Base-by-base conservation (phyloP, 495 filamentous ascomycete genomes). In the Aspergillus ostianus region DNA sequence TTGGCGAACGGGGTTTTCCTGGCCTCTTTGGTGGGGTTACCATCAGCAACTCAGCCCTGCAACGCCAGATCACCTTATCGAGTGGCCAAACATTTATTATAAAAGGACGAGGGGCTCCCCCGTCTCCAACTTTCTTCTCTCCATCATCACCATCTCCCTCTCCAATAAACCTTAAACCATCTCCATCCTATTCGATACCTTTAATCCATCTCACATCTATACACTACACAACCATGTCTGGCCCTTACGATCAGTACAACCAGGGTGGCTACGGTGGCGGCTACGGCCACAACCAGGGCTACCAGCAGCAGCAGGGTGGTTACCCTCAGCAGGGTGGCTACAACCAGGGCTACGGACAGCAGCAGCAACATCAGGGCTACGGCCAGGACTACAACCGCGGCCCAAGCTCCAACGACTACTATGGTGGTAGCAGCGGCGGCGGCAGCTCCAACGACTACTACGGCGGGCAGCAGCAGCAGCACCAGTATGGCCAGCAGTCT, bases 161-260 rank as follows among this genome's bases (percentile, higher is more conserved):
- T 50, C 44, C 19, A 53, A 17, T 6, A 23, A 51, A 10, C 50
- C 23, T 30, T 41, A 44, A 47, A 26, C 9, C 10, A 47, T 12
- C 8, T 17, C 53, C 30, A 36, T 53, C 17, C n/a, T 54, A 30
- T 44, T 46, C 54, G 44, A 47, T 13, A 49, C 53, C 21, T 12
- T 27, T 17, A 26, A 30, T 46, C 55, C 13, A 26, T 17, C 23
- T 32, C 17, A 32, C 53, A 17, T 36, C 58, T 23, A 36, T 49
- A 51, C 54, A 58, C 29, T 20, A 48, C 41, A n/a, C 56, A 41
- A 70, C 53, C 53, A 80, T 80, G 77, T 80, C 77, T 60, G 77
- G 73, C 53, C 61, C 60, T 44, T 72, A 79, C 72, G 65, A 74
- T 51, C 67, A 77, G n/a, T 69, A 77, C 68, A 71, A 75, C 68